Conservation (phyloP, 192 early-diverging fungal species). For the Coemansia guatemalensis region DNA sequence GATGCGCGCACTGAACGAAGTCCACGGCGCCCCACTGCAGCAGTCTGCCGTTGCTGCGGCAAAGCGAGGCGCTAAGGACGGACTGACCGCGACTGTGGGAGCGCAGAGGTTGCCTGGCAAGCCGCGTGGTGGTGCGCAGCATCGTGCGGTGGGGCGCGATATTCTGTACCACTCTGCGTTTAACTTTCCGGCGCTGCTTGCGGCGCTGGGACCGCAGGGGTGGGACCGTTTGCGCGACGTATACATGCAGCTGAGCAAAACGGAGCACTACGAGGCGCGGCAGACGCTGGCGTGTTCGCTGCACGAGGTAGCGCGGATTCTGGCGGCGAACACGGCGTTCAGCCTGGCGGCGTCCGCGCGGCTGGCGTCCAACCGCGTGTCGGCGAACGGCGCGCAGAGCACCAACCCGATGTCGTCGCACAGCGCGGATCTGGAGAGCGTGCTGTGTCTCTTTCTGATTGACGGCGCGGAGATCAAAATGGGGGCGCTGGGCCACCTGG, state of each 20-base stretch:
- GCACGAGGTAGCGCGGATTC: slow-evolving; percentile 53
- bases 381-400: slow-evolving; percentile 6
- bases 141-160: slow-evolving; percentile 29
- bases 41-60: background rate
- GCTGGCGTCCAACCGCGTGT: slow-evolving; percentile 18
- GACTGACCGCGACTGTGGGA: slow-evolving; percentile 1
- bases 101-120: no score
- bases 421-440: slow-evolving; percentile 45
- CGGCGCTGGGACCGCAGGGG: slow-evolving; percentile 23
- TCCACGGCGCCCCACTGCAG: background rate
- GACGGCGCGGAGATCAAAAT: slow-evolving; percentile 64
- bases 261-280: slow-evolving; percentile 51
- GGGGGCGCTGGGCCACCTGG: slow-evolving; percentile 65
- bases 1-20: background rate
- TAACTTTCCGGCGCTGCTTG: slow-evolving; percentile 51
- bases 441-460: slow-evolving; percentile 50
- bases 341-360: slow-evolving; percentile 7
- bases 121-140: no score
- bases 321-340: slow-evolving; percentile 10
- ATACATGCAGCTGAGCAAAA: slow-evolving; percentile 52
- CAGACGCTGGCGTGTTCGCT: slow-evolving; percentile 51
- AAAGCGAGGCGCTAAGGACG: background rate
- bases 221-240: slow-evolving; percentile 54
- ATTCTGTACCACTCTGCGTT: slow-evolving; percentile 50
- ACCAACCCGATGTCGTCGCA: slow-evolving; percentile 5